Conservation (phyloP, 2,329 filamentous ascomycete genomes). For the Canariomyces notabilis region DNA sequence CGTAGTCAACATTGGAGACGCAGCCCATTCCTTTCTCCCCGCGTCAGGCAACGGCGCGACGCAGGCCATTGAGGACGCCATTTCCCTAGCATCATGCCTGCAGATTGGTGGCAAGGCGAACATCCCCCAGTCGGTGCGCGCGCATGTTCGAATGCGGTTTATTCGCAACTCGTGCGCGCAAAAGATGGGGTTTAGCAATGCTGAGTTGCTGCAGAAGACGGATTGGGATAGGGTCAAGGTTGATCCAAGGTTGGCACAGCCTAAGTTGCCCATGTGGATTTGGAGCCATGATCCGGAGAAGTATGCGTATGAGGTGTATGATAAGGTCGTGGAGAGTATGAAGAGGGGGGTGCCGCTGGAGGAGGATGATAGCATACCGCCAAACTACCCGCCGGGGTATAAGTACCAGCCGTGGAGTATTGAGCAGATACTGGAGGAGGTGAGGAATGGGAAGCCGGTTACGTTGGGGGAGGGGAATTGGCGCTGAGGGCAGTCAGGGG, state of each 20-base stretch:
- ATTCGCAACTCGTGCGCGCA: slow-evolving; percentile 37
- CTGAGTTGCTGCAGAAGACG: slow-evolving; percentile 34
- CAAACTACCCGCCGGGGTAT: slow-evolving; percentile 31
- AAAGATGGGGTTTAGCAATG: slow-evolving; percentile 36
- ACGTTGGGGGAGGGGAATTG: slow-evolving; percentile 21
- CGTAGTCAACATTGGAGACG: slow-evolving; percentile 36
- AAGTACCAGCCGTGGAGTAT: slow-evolving; percentile 26
- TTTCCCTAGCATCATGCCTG: slow-evolving; percentile 34
- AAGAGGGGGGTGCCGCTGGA: slow-evolving; percentile 29
- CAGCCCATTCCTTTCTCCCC: slow-evolving; percentile 38
- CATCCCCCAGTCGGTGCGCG: slow-evolving; percentile 28
- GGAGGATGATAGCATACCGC: slow-evolving; percentile 19
- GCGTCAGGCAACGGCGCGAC: slow-evolving; percentile 39
- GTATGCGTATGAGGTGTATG: slow-evolving; percentile 34
- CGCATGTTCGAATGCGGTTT: slow-evolving; percentile 33
- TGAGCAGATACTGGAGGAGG: slow-evolving; percentile 24
- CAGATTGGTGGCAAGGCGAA: slow-evolving; percentile 29
- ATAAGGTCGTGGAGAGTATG: slow-evolving; percentile 31
- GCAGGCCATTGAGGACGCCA: slow-evolving; percentile 39
- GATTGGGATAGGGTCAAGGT: slow-evolving; percentile 34
- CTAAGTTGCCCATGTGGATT: slow-evolving; percentile 34
- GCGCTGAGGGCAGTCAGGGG: no score
- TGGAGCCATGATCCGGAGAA: slow-evolving; percentile 35
- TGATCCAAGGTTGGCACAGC: slow-evolving; percentile 32
- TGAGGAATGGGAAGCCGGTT: slow-evolving; percentile 19